These are phyloP conservation scores for Cytospora mali DNA, from an alignment of 2,329 filamentous ascomycete genomes.

Conservation along the genomic window DNA sequence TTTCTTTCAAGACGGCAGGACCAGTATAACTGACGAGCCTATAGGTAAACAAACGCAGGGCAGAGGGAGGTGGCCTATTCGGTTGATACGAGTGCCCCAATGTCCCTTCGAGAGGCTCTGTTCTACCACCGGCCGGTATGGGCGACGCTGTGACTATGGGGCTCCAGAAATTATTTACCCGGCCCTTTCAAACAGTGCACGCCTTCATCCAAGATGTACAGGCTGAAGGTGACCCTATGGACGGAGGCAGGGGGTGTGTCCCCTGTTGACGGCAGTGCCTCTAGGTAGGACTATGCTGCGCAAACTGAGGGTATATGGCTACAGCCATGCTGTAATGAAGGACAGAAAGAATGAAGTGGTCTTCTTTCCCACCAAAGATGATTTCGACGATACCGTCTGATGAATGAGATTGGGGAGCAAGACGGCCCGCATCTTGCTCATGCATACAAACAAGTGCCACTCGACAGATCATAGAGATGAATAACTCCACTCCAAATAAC, in stretches of 20 bases:
- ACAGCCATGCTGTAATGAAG: not conserved
- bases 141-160: not conserved
- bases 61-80: conserved; percentile 29
- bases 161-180: not conserved
- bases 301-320: not conserved
- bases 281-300: not conserved
- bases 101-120: not conserved
- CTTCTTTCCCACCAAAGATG: not conserved
- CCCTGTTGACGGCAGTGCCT: too few relatives aligned
- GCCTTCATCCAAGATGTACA: not conserved
- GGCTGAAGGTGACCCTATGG: not conserved
- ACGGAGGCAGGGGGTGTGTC: not conserved
- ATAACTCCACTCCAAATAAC: not conserved
- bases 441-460: not conserved
- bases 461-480: not conserved
- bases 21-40: not conserved
- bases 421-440: not conserved
- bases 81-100: conserved; percentile 16
- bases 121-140: not conserved
- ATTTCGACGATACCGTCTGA: not conserved
- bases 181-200: not conserved
- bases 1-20: not conserved
- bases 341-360: not conserved
- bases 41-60: conserved; percentile 37
- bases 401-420: not conserved